phyloP scores from a whole-genome alignment of 768 basidiomycete species.

The Amyloporia xantha region DNA sequence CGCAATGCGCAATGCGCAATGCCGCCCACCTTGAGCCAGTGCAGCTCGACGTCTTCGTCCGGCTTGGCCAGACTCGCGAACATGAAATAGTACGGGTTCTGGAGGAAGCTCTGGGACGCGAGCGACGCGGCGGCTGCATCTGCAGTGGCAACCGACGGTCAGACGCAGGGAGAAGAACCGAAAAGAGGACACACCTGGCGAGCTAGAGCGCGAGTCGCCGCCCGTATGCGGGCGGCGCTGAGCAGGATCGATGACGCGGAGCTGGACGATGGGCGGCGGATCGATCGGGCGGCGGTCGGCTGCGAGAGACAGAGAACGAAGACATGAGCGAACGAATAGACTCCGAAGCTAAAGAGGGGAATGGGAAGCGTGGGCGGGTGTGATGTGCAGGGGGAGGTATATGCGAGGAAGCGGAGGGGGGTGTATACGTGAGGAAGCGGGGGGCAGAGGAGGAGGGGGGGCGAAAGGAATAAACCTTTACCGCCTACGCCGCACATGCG shows the following conservation, averaged over 20 bases:
- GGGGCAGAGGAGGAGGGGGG: too few species aligned
- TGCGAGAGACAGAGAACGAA: slow-evolving; percentile 21
- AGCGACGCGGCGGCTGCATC: slow-evolving; percentile 9
- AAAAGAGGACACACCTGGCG: slow-evolving; percentile 16
- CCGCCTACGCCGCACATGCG: slow-evolving; percentile 89
- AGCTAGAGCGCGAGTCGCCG: slow-evolving; percentile 17
- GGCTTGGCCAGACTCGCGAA: slow-evolving; percentile 86
- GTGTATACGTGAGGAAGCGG: too few species aligned
- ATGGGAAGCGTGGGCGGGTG: neutral
- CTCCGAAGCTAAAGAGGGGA: neutral
- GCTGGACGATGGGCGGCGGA: slow-evolving; percentile 94
- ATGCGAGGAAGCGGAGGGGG: too few species aligned
- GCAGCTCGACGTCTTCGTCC: slow-evolving; percentile 83
- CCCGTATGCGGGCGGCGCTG: slow-evolving; percentile 20
- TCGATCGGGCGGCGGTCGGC: slow-evolving; percentile 96
- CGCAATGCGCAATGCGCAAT: too few species aligned
- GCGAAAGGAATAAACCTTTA: slow-evolving; percentile 24
- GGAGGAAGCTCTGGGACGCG: slow-evolving; percentile 55
- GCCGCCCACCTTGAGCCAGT: slow-evolving; percentile 76
- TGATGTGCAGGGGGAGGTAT: neutral
- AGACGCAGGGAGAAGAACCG: neutral
- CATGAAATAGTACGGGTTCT: slow-evolving; percentile 96
- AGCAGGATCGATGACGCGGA: slow-evolving; percentile 73
- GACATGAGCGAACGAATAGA: neutral
- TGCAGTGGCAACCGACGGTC: neutral